Evolutionary conservation across 1,284 basidiomycete genomes (phyloP).

Genomic region (Sphaerobolus stellatus): DNA sequence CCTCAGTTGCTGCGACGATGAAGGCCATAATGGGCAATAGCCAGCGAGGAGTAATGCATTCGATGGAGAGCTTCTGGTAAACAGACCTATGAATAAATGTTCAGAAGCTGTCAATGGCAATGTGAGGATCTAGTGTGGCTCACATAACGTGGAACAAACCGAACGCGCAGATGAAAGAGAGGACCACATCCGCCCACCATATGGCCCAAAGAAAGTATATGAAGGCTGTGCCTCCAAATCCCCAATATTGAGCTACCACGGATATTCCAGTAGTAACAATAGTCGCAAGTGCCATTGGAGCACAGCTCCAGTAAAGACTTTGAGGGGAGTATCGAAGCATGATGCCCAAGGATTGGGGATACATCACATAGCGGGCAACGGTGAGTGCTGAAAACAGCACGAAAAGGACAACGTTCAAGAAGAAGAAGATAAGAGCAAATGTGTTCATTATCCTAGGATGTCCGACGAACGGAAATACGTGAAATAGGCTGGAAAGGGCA

Average conservation of each 20-base stretch:
- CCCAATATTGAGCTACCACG: not conserved
- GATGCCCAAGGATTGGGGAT: not conserved
- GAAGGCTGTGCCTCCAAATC: not conserved
- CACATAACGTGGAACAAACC: not conserved
- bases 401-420: not conserved
- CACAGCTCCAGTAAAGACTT: not conserved
- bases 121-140: too few species aligned
- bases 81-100: too few species aligned
- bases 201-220: not conserved
- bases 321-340: not conserved
- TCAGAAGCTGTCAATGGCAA: too few species aligned
- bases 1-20: constrained; percentile 66
- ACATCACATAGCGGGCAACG: not conserved
- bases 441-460: not conserved
- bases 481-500: not conserved
- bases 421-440: not conserved
- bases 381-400: not conserved
- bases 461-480: not conserved
- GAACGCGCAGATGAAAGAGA: not conserved
- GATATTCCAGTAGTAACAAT: not conserved
- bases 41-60: constrained; percentile 64
- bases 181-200: not conserved
- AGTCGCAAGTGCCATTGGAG: not conserved
- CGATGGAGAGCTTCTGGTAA: too few species aligned
- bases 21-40: constrained; percentile 72